These are phyloP conservation scores for Colletotrichum limetticola DNA, from an alignment of 2,329 filamentous ascomycete genomes.

Conservation along the genomic window DNA sequence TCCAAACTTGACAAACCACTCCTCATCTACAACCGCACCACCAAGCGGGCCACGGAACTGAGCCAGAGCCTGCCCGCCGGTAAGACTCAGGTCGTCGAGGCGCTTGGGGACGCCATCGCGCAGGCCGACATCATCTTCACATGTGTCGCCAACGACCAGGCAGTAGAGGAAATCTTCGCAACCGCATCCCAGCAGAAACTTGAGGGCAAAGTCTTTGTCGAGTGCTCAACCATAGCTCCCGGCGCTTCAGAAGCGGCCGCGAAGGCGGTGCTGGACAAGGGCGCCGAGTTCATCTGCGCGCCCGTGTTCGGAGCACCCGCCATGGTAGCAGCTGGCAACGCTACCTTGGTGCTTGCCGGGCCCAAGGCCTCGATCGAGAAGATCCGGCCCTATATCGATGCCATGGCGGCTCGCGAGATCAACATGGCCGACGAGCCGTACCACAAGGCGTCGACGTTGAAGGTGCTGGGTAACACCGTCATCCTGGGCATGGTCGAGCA, in stretches of 20 bases:
- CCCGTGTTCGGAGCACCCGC: conserved; percentile 78
- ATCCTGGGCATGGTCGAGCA: conserved; percentile 85
- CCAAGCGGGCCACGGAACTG: conserved; percentile 72
- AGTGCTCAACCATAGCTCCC: conserved; percentile 90
- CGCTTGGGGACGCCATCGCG: conserved; percentile 73
- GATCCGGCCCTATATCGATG: conserved; percentile 76
- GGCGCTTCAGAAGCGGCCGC: conserved; percentile 78
- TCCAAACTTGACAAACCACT: conserved; percentile 77
- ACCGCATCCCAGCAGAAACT: conserved; percentile 66
- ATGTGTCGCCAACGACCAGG: conserved; percentile 82
- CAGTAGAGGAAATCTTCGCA: conserved; percentile 72
- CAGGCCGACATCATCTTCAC: conserved; percentile 83
- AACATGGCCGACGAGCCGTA: conserved; percentile 77
- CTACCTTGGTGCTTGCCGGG: conserved; percentile 80
- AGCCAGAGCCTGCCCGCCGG: conserved; percentile 67
- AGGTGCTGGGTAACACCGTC: conserved; percentile 89
- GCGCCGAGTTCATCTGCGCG: conserved; percentile 78
- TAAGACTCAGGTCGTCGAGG: conserved; percentile 72
- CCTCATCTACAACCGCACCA: conserved; percentile 84
- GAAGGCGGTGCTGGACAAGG: conserved; percentile 64
- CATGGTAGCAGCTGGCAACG: conserved; percentile 75
- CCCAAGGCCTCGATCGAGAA: conserved; percentile 68
- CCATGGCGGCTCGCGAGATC: conserved; percentile 77
- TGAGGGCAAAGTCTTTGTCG: conserved; percentile 81
- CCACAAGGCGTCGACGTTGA: conserved; percentile 76